Evolutionary conservation across 2,329 filamentous ascomycete species (phyloP), one percentile per base, ranked within the genome.

Genomic region (Hirsutella thompsonii): DNA sequence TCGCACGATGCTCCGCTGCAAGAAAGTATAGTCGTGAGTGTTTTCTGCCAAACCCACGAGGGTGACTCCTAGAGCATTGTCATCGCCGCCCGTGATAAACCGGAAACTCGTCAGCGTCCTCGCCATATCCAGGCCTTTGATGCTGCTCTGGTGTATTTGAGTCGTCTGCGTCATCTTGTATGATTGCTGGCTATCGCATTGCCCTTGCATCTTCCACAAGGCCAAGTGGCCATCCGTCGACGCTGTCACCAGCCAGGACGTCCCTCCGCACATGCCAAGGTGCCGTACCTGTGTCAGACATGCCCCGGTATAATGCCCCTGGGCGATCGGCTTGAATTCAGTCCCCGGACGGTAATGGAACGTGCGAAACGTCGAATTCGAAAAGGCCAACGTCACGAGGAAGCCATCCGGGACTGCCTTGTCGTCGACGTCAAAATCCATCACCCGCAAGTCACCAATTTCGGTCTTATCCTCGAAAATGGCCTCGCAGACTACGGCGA

Each of bases 81-180:
- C 92, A 52, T 98, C 92, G 19, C 92, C 88, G 20, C 85, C 87
- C 0, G 86, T 88, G 4, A 85, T 58, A 16, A 94, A 54, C 1
- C 83, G 46, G 48, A 48, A 64, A 49, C 51, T 23, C 55, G 46
- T 16, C 52, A 49, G 13, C 67, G 39, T 21, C 38, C 44, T 37
- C 21, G 50, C 46, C 38, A 76, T 44, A 44, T 72, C 71, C 3
- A 83, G 61, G 18, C 68, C 64, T 57, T 94, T 93, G 55, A 95
- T 76, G 39, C 81, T 79, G 58, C 75, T 94, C 51, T 94, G 87
- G 53, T 96, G 92, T 20, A 90, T 58, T 40, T 64, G 67, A 2
- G 54, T 54, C 10, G 60, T 59, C 11, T 59, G 45, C 8, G 48
- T 49, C 3, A 65, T 46, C 2, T 41, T 42, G 37, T 55, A 63